Evolutionary conservation across 495 filamentous ascomycete genomes (phyloP), one percentile per base, ranked within the genome.

Genomic region (Xanthoparmelia taractica): DNA sequence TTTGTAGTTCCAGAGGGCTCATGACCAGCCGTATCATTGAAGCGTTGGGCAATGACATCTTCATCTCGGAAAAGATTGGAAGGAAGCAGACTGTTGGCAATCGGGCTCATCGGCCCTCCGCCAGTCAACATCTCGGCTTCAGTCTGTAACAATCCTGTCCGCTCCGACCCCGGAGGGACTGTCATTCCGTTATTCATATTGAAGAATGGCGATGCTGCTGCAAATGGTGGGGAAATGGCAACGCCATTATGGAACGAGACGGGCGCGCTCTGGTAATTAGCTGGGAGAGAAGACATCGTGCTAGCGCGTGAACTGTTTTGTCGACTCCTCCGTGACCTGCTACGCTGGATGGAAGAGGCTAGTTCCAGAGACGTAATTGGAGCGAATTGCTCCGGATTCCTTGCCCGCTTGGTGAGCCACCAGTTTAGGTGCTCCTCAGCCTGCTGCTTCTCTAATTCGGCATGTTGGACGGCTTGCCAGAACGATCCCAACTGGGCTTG

Each of bases 21-120:
- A 69, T 68, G 74, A 69, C 60, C 72, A 65, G 65, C 76, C 68
- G 71, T 70, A 69, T 68, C 78, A 63, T 63, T 69, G 60, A 64
- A 84, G 75, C 75, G 80, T 78, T 72, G 79, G 75, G 23, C 77
- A 2, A 84, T 80, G 10, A 79, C 79, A 63, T 92, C 90, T 54
- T 92, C 90, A 63, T 91, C 84, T 4, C 87, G 74, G 66, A 96
- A 85, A 60, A 96, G 84, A 65, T 89, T 87, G 1, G 89, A 91
- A 29, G 91, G 91, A 31, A 96, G 75, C 33, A 94, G 77, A 29
- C 87, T 79, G 57, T 89, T 83, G 12, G 91, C 91, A 17, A 88
- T 87, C 33, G 91, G 91, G 67, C 90, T 93, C 73, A 94, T 88
- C 37, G 89, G 87, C 25, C 84, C 86, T 47, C 85, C 82, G 43